Evolutionary conservation across 2,329 filamentous ascomycete species (phyloP).

Genomic region (Pyricularia sp.): DNA sequence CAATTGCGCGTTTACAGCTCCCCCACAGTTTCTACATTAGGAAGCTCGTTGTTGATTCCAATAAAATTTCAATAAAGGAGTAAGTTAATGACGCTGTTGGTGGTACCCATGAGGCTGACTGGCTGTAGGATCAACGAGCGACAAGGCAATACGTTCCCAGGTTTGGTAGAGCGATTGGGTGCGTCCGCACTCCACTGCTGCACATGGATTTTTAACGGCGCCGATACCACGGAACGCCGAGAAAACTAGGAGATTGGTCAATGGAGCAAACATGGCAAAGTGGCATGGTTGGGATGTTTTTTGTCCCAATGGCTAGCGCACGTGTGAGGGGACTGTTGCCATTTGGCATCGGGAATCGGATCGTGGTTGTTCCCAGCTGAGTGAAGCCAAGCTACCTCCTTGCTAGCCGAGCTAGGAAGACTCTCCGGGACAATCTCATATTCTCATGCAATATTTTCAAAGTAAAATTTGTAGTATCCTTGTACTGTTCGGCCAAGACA

Average conservation of each 20-base stretch:
- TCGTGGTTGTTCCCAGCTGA: background rate
- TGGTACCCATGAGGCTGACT: background rate
- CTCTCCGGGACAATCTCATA: background rate
- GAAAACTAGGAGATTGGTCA: background rate
- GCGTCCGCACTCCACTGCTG: background rate
- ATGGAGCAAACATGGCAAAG: background rate
- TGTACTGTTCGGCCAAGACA: background rate
- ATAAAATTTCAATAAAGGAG: background rate
- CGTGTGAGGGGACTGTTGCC: background rate
- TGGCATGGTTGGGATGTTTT: background rate
- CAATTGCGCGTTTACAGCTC: background rate
- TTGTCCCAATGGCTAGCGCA: background rate
- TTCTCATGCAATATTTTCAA: background rate
- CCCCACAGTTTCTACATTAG: background rate
- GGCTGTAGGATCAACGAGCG: background rate
- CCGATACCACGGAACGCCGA: background rate
- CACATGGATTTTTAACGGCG: background rate
- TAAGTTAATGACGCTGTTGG: background rate
- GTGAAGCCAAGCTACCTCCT: background rate
- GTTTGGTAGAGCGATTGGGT: background rate
- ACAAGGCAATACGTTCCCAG: background rate
- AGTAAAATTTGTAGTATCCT: background rate
- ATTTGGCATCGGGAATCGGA: background rate
- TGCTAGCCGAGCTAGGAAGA: background rate
- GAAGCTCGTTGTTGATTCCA: background rate